These are phyloP conservation scores for Gossypium armourianum DNA, from an alignment of 441 rosid species.

Conservation along the genomic window DNA sequence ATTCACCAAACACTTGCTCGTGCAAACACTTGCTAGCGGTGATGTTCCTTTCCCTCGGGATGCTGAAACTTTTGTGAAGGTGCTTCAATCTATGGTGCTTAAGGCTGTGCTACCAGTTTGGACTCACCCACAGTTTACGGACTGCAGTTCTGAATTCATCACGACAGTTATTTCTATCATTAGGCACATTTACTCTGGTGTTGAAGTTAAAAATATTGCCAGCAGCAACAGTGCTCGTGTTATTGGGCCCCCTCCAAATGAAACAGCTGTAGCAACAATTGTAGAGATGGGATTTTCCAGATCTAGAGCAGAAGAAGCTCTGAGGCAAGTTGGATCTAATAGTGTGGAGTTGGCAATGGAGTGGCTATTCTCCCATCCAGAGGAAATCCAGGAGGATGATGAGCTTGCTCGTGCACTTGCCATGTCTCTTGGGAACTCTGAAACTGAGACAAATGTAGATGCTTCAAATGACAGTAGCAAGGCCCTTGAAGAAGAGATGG, in stretches of 20 bases:
- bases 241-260: conserved; percentile 81
- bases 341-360: conserved; percentile 98
- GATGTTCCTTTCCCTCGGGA: conserved; percentile 63
- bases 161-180: conserved; percentile 68
- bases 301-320: conserved; percentile 90
- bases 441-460: conserved; percentile 63
- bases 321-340: conserved; percentile 86
- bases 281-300: conserved; percentile 98
- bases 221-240: conserved; percentile 49
- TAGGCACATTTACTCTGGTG: conserved; percentile 84
- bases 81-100: conserved; percentile 86
- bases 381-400: conserved; percentile 88
- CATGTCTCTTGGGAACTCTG: conserved; percentile 85
- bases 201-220: conserved; percentile 66
- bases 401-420: conserved; percentile 99
- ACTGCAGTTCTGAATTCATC: conserved; percentile 70
- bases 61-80: conserved; percentile 80
- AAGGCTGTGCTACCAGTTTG: conserved; percentile 90
- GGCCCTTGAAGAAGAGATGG: conserved; percentile 60
- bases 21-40: conserved; percentile 66
- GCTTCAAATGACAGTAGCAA: conserved; percentile 33
- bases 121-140: conserved; percentile 74
- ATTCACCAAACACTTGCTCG: conserved; percentile 71
- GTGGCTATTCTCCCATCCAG: conserved; percentile 91
- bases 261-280: conserved; percentile 72